A percentile compares a stretch with the other conserved stretches of the same genome.
phyloP scores from a whole-genome alignment of 176 grass and related monocot genomes.

The Carex kokanica region DNA sequence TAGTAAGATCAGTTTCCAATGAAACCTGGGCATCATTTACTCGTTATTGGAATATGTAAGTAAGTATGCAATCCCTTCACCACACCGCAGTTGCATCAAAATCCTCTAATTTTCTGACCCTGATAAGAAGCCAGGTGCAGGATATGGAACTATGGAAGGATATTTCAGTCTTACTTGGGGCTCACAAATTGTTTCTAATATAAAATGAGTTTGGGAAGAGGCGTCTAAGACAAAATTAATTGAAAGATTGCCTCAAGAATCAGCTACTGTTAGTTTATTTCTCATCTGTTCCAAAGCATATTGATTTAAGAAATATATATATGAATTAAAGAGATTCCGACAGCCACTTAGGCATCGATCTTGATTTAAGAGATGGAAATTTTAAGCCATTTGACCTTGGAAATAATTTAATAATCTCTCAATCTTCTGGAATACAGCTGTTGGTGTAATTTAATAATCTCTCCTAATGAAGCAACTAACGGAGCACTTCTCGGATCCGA shows the following conservation, averaged over 20 bases:
- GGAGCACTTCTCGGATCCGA: slow-evolving; percentile 10
- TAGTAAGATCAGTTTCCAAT: background rate
- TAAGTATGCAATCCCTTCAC: background rate
- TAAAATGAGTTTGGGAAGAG: background rate
- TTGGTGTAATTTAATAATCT: background rate
- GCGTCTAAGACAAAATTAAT: background rate
- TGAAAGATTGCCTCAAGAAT: slow-evolving; percentile 7
- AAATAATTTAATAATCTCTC: background rate
- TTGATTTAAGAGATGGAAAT: background rate
- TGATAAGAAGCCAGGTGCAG: background rate
- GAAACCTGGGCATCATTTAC: background rate
- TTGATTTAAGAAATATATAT: slow-evolving; percentile 6
- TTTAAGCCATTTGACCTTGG: background rate
- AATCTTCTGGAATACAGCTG: background rate
- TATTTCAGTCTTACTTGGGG: background rate
- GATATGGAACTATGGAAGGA: background rate
- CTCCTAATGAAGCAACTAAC: background rate
- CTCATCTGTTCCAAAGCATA: slow-evolving; percentile 11
- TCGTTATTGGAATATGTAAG: background rate
- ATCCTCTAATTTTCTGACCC: background rate
- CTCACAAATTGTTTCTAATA: background rate
- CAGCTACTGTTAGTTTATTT: slow-evolving; percentile 9
- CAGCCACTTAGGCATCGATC: background rate
- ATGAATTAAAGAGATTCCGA: background rate
- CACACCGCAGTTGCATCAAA: background rate